Evolutionary conservation across 2,329 filamentous ascomycete genomes (phyloP).

Genomic region (Polychaeton citri): DNA sequence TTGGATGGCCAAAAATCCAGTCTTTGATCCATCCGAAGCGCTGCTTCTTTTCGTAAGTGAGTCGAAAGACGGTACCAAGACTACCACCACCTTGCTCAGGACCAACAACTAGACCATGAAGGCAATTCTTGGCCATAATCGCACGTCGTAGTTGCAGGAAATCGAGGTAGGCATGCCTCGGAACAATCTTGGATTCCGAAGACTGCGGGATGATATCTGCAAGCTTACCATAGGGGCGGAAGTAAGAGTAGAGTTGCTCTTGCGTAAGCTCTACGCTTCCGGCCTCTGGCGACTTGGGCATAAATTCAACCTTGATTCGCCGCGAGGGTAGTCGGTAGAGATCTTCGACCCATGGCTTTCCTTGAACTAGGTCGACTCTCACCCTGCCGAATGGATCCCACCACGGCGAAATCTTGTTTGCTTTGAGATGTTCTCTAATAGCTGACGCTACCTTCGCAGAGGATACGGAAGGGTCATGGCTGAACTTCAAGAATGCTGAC

Average conservation of each 20-base stretch:
- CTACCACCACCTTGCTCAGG: conserved; percentile 61
- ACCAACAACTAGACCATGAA: conserved; percentile 67
- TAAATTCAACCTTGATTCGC: conserved; percentile 71
- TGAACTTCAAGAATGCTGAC: conserved; percentile 83
- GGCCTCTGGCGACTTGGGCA: conserved; percentile 56
- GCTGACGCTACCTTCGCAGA: conserved; percentile 45
- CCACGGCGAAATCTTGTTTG: conserved; percentile 71
- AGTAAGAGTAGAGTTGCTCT: conserved; percentile 74
- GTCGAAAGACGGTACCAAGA: conserved; percentile 59
- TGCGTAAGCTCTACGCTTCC: conserved; percentile 68
- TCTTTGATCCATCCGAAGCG: conserved; percentile 72
- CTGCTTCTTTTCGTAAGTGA: conserved; percentile 70
- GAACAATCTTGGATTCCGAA: conserved; percentile 71
- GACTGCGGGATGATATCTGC: conserved; percentile 72
- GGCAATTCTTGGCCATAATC: conserved; percentile 80
- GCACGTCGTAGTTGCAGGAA: conserved; percentile 62
- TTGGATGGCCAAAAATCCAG: conserved; percentile 74
- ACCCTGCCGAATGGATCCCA: conserved; percentile 72
- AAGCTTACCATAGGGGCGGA: conserved; percentile 82
- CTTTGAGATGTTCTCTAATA: conserved; percentile 49
- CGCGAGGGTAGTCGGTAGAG: conserved; percentile 67
- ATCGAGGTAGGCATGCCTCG: conserved; percentile 67
- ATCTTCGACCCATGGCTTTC: conserved; percentile 89
- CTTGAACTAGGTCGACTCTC: conserved; percentile 59
- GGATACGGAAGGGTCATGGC: conserved; percentile 35